phyloP scores from a whole-genome alignment of 225 moss, liverwort and hornwort species.

The Sphagnum tenellum region DNA sequence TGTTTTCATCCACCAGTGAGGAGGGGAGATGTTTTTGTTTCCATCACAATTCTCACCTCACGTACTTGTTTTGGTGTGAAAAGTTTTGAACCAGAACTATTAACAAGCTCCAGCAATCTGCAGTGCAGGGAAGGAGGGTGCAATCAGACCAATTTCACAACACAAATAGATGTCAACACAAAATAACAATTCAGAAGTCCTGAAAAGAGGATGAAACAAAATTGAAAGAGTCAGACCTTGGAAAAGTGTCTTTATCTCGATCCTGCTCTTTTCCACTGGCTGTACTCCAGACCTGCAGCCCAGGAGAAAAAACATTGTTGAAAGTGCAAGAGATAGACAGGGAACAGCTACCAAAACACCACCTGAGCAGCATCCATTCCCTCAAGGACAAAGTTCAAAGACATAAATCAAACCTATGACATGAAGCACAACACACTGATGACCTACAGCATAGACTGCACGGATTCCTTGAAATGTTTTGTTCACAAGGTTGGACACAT shows the following conservation, averaged over 20 bases:
- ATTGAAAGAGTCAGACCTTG: conserved; percentile 41
- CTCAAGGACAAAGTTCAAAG: background rate
- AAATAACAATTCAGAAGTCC: too few relatives aligned
- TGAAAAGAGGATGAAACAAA: background rate
- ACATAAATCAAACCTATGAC: background rate
- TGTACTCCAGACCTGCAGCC: conserved; percentile 87
- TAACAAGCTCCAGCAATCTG: conserved; percentile 89
- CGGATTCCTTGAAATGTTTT: conserved; percentile 95
- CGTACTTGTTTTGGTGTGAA: conserved; percentile 86
- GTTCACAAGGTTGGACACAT: conserved; percentile 59
- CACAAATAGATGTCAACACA: background rate
- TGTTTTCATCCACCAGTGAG: background rate
- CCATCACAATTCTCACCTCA: conserved; percentile 47
- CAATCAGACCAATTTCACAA: background rate
- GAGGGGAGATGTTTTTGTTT: background rate
- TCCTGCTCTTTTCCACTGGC: conserved; percentile 97
- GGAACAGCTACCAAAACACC: too few relatives aligned
- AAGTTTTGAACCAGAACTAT: conserved; percentile 70
- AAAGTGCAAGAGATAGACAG: too few relatives aligned
- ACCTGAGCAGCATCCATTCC: too few relatives aligned
- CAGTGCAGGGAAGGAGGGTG: conserved; percentile 1
- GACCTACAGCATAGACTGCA: conserved; percentile 93
- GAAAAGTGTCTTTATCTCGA: conserved; percentile 89
- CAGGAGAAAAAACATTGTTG: too few relatives aligned
- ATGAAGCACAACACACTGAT: background rate